Evolutionary conservation across 2,329 filamentous ascomycete genomes (phyloP), one percentile per base, ranked within the genome.

Genomic region (Aspergillus sp.): DNA sequence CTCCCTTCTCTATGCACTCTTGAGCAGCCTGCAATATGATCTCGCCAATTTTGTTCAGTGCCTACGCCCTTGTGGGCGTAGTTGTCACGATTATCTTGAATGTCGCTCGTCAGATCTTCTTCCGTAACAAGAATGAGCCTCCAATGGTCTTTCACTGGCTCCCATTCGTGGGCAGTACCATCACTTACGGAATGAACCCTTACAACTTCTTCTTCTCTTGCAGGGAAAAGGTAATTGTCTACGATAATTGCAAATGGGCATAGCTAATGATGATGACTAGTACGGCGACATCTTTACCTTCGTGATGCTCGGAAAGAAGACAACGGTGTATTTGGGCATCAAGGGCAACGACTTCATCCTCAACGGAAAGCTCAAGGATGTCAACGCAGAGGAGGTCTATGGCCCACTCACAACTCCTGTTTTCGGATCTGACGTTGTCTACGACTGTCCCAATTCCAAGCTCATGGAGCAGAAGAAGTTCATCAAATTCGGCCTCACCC

Each of bases 391-490:
- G 77, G 91, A 96, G 69, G 88, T 96, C 64, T 96, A 96, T 77
- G 87, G 85, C 57, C 88, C 90, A 52, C 81, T 96, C 55, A 86
- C 82, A 17, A 87, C 83, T 2, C 85, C 85, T 6, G 84, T 88
- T 5, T 96, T 96, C 71, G 91, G 91, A 62, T 87, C 86, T 62
- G 90, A 92, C 74, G 90, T 96, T 25, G 89, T 96, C 43, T 96
- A 96, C 71, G 91, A 96, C 74, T 96, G 91, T 76, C 90, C 91
- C 33, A 96, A 96, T 70, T 83, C 90, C 56, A 96, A 96, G 79
- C 84, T 96, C 70, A 96, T 96, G 90, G 91, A 96, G 79, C 91
- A 96, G 82, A 96, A 96, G 81, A 95, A 95, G 70, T 87, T 88
- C 65, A 81, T 88, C 77, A 87, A 88, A 67, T 87, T 82, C 62